These are phyloP conservation scores for Stellera chamaejasme DNA, from an alignment of 345 rosid genomes.

Conservation along the genomic window DNA sequence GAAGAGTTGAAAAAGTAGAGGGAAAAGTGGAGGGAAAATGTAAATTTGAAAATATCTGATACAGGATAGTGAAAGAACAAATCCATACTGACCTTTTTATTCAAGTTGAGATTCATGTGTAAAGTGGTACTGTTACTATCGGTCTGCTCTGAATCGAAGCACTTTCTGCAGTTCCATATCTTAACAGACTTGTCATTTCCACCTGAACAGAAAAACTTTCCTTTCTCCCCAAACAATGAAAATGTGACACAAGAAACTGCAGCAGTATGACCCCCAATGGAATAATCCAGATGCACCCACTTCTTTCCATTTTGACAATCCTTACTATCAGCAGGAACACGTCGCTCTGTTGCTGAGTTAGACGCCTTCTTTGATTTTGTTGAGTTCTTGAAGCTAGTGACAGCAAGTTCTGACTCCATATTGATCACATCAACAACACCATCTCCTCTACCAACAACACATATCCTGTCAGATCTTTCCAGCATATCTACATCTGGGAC, in stretches of 20 bases:
- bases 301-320: conserved; percentile 23
- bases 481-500: conserved; percentile 74
- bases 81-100: conserved; percentile 45
- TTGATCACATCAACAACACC: conserved; percentile 63
- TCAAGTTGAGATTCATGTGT: conserved; percentile 45
- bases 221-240: conserved; percentile 68
- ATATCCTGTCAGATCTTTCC: conserved; percentile 52
- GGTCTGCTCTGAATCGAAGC: conserved; percentile 29
- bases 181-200: conserved; percentile 84
- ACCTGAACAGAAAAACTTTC: conserved; percentile 67
- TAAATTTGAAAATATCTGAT: too few relatives aligned
- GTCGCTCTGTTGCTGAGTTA: conserved; percentile 32
- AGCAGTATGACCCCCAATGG: conserved; percentile 73
- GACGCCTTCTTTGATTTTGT: conserved; percentile 46
- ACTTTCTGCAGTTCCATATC: conserved; percentile 60
- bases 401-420: conserved; percentile 53
- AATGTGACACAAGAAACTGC: conserved; percentile 82
- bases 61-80: background rate
- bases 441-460: conserved; percentile 81
- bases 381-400: conserved; percentile 27
- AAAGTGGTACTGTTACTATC: conserved; percentile 25
- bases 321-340: conserved; percentile 14
- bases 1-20: background rate
- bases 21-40: background rate
- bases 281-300: conserved; percentile 67